A percentile compares a stretch with the other conserved stretches of the same genome.
Evolutionary conservation across 305 asterid genomes (phyloP).

Genomic region (Rubia occidens): DNA sequence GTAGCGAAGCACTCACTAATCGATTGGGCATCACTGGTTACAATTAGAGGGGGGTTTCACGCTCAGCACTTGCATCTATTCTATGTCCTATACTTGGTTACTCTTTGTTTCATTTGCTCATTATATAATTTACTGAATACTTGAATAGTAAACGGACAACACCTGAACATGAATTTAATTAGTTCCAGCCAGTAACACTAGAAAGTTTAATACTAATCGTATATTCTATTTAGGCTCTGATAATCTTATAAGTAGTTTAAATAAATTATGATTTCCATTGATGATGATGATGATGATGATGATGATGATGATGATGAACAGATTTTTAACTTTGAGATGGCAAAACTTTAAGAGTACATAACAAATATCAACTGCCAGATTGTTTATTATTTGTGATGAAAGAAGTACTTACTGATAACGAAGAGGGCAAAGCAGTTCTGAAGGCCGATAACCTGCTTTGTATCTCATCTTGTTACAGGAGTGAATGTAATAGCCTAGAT

Average conservation of each 20-base stretch:
- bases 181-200: not conserved
- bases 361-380: not conserved
- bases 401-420: conserved; percentile 66
- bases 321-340: too few species aligned
- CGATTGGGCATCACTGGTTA: not conserved
- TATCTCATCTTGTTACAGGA: conserved; percentile 95
- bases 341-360: not conserved
- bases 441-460: conserved; percentile 85
- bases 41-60: not conserved
- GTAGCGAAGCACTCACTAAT: not conserved
- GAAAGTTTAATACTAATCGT: not conserved
- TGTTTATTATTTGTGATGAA: not conserved
- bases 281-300: not conserved
- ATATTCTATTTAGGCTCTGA: too few species aligned
- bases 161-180: not conserved
- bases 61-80: not conserved
- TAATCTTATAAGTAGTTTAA: too few species aligned
- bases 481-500: conserved; percentile 96
- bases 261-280: too few species aligned
- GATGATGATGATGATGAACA: not conserved
- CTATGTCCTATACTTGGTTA: not conserved
- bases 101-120: not conserved
- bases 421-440: conserved; percentile 96
- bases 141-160: not conserved
- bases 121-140: not conserved